These are phyloP conservation scores for Ormosia semicastrata DNA, from an alignment of 306 rosid genomes.

Conservation along the genomic window DNA sequence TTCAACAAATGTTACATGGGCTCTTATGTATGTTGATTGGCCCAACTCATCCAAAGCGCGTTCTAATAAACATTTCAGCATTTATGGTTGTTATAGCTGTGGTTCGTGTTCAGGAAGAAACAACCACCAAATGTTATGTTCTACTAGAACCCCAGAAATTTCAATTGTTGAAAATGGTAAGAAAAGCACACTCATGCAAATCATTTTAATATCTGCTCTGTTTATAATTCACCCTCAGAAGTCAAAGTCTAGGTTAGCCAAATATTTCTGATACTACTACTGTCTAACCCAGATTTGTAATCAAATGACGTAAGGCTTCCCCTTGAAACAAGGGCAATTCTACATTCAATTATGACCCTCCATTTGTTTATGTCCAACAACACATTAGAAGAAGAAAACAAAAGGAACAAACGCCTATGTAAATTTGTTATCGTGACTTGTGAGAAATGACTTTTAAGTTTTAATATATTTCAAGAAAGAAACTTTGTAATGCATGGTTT, in stretches of 20 bases:
- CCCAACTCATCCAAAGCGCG: slow-evolving; percentile 17
- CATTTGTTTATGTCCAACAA: slow-evolving; percentile 24
- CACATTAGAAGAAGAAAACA: background rate
- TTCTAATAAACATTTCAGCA: background rate
- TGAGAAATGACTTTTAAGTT: background rate
- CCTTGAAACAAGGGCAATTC: slow-evolving; percentile 41
- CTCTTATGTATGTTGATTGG: slow-evolving; percentile 11
- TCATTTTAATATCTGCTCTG: background rate
- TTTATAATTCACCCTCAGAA: background rate
- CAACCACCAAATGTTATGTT: background rate
- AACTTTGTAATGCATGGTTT: slow-evolving; percentile 9
- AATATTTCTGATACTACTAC: slow-evolving; percentile 1
- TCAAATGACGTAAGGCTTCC: slow-evolving; percentile 29
- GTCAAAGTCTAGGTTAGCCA: slow-evolving; percentile 37
- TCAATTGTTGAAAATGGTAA: slow-evolving; percentile 13
- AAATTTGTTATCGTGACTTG: slow-evolving; percentile 23
- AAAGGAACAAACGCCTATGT: background rate
- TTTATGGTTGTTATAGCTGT: background rate
- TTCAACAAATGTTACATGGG: background rate
- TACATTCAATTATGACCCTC: slow-evolving; percentile 17
- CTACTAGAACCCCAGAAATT: background rate
- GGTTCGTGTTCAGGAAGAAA: background rate
- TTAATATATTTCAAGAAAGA: background rate
- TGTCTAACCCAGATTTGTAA: background rate
- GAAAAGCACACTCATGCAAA: background rate